These are phyloP conservation scores for Diaporthe eres DNA, from an alignment of 2,329 filamentous ascomycete species.

Conservation along the genomic window DNA sequence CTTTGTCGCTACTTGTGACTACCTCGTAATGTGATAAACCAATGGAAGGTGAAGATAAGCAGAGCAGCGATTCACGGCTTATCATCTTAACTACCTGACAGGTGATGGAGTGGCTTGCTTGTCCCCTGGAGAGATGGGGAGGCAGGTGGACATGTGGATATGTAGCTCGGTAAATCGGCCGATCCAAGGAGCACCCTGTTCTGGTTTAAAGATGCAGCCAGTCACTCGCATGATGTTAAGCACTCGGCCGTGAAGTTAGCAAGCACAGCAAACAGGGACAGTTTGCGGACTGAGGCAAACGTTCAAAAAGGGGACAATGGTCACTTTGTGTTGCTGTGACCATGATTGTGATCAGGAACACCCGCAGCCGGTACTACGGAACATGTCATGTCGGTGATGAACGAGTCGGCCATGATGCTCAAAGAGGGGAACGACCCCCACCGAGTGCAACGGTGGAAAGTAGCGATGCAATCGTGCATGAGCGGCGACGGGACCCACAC, in stretches of 20 bases:
- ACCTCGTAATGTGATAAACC: slow-evolving; percentile 8
- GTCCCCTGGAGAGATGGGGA: background rate
- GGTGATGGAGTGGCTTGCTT: background rate
- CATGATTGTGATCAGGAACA: background rate
- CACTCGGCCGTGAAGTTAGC: background rate
- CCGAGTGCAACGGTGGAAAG: slow-evolving; percentile 2
- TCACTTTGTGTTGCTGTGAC: background rate
- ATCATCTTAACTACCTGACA: background rate
- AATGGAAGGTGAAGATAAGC: slow-evolving; percentile 24
- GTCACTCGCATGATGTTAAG: background rate
- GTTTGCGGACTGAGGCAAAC: no score
- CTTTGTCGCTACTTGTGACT: slow-evolving; percentile 3
- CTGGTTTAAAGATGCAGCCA: background rate
- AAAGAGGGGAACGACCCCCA: slow-evolving; percentile 1
- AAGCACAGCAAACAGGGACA: background rate
- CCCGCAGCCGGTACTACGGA: background rate
- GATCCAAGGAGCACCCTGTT: background rate
- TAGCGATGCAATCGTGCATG: slow-evolving; percentile 23
- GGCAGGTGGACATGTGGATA: background rate
- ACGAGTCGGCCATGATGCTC: slow-evolving; percentile 7
- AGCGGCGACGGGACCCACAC: slow-evolving; percentile 12
- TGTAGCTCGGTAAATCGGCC: slow-evolving; percentile 5
- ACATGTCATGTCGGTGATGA: slow-evolving; percentile 18
- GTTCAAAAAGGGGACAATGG: background rate
- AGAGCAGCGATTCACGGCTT: background rate